Percentiles rank a stretch among this genome's conserved stretches.
phyloP scores from a whole-genome alignment of 306 rosid genomes.

The Alnus rubra region DNA sequence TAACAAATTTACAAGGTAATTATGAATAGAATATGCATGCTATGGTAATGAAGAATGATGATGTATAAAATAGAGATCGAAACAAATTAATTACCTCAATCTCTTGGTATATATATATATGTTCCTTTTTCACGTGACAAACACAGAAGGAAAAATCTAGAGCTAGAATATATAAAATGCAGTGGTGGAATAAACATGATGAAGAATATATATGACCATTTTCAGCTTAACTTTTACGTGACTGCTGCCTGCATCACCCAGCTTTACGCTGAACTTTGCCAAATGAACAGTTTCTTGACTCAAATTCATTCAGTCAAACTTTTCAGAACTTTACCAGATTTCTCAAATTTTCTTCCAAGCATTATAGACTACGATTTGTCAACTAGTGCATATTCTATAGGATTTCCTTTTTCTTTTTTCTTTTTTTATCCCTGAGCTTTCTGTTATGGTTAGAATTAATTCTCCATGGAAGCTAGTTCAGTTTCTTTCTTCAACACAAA shows the following conservation, averaged over 20 bases:
- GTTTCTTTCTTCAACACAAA: background rate
- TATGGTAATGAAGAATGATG: background rate
- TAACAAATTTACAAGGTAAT: too few relatives aligned
- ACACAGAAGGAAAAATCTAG: background rate
- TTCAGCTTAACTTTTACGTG: background rate
- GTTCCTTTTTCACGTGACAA: background rate
- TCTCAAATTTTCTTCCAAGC: background rate
- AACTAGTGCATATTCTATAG: background rate
- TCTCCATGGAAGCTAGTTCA: background rate
- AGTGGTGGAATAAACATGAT: background rate
- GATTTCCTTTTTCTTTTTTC: too few relatives aligned
- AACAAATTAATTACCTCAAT: background rate
- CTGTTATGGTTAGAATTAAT: too few relatives aligned
- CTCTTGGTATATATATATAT: too few relatives aligned
- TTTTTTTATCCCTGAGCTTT: too few relatives aligned
- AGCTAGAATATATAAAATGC: background rate
- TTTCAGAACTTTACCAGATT: background rate
- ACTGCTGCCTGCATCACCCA: background rate
- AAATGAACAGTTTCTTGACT: background rate
- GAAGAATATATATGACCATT: background rate
- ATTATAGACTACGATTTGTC: background rate
- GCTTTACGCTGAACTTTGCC: conserved; percentile 4
- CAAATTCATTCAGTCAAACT: background rate
- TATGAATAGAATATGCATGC: too few relatives aligned
- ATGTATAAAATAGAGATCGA: background rate